Conservation (phyloP, 805 yeast species). For the Lipomyces orientalis region DNA sequence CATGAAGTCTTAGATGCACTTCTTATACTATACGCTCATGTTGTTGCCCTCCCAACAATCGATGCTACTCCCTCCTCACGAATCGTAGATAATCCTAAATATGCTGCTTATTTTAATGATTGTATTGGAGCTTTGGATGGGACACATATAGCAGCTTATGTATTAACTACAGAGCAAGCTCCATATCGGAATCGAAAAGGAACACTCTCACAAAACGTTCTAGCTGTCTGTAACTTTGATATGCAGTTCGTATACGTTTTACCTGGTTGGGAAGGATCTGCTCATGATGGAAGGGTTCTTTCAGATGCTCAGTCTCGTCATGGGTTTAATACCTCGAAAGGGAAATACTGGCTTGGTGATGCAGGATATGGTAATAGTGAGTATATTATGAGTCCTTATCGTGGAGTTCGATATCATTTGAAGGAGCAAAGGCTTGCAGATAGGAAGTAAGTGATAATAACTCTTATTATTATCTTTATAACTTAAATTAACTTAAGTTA, state of each 20-base stretch:
- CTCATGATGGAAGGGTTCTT: neutral
- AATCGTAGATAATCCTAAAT: no score
- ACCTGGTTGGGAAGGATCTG: neutral
- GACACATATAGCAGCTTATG: no score
- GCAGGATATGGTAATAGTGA: neutral
- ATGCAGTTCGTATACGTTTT: neutral
- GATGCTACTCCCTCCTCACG: no score
- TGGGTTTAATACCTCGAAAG: neutral
- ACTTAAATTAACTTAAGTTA: neutral
- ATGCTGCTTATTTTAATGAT: no score
- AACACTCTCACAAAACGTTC: neutral
- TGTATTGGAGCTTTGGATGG: no score
- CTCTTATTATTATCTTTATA: neutral
- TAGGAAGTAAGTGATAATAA: slow-evolving; percentile 1
- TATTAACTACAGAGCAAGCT: neutral
- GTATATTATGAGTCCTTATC: no score
- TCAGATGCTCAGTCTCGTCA: neutral
- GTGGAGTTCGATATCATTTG: no score
- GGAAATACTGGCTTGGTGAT: neutral
- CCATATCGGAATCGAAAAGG: neutral
- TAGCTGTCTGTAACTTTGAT: neutral
- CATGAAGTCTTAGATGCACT: no score
- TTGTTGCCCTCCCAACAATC: no score
- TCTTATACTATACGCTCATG: no score
- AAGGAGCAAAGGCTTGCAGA: neutral